Base-by-base conservation (phyloP, 2,329 filamentous ascomycete species). In the Xylaria sp. region DNA sequence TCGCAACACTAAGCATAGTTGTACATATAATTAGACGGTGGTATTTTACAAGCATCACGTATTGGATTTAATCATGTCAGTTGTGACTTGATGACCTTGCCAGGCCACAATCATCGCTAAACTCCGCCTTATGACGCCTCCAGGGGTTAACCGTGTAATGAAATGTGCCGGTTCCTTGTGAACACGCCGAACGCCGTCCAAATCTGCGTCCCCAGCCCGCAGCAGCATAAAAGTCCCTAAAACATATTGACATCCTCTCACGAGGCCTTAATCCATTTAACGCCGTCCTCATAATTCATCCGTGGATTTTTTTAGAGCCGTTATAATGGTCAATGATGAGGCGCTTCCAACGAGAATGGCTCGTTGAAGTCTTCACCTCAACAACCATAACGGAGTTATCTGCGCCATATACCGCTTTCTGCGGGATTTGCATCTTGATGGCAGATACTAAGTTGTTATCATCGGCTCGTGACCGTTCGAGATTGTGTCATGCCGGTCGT, bases 401-500 rank as follows among this genome's bases (percentile, higher is more conserved):
- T 37, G 20, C 12, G 23, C n/a, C 13, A 46, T 15, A 15, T 2
- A 13, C 41, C 37, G 10, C 37, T 62, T 18, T 58, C 48, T 28
- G 28, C 23, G 18, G n/a, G 2, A 52, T 52, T 39, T 54, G 55
- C n/a, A 6, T 44, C 23, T 28, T 28, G 23, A 34, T 9, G 9
- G 13, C 23, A 34, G 25, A 20, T 48, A 20, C 81, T 78, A 88
- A 59, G 81, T 85, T 68, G 84, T 88, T 70, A 87, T 81, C 85
- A 88, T 88, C 7, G 82, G 80, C 70, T 78, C 77, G 58, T 84
- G 82, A 10, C 83, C 83, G 66, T 84, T 84, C 52, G 84, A 80
- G 37, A 76, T 70, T 18, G 69, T 64, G 66, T 72, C 62, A 37
- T 68, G 51, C 39, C 69, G 71, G 8, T 74, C 68, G 20, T 65